Evolutionary conservation across 495 filamentous ascomycete genomes (phyloP), one percentile per base, ranked within the genome.

Genomic region (Collariella sp.): DNA sequence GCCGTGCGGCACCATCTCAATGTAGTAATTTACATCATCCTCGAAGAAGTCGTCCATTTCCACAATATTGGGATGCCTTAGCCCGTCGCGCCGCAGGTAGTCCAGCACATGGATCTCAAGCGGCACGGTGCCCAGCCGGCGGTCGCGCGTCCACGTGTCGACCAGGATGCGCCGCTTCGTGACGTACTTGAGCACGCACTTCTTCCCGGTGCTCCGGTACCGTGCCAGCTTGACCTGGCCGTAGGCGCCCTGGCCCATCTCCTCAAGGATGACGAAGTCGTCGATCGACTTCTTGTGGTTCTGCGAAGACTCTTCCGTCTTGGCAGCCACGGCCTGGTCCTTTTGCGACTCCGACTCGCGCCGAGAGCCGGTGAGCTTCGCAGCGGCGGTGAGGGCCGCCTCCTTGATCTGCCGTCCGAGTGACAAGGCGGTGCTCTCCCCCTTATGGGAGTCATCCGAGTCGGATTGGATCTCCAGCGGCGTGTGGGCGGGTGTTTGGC

Each of bases 31-130:
- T 64, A 89, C 75, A 55, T 95, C 88, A 52, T 99, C 94, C 67
- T 99, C 93, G 66, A 99, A 99, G 71, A 97, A 99, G 54, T 94
- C 91, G 34, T 86, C 82, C 94, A 99, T 97, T 72, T 97, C 93
- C 24, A 99, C 89, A 55, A 99, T 96, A 62, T 97, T 97, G 22
- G 89, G 87, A 63, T 99, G 93, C 61, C 81, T 85, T 36, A 91
- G 75, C 23, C 87, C 91, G 58, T 95, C 89, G 5, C 87, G 79
- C 29, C 89, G 83, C 1, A 99, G 82, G 65, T 91, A 99, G 67
- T 99, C 89, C 10, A 99, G 76, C 40, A 97, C 93, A 61, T 99
- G 93, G 58, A 99, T 97, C 70, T 99, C 93, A 52, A 99, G 74
- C 1, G 93, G 93, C 3, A 99, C 93, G 0, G 93, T 99, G n/a